These are phyloP conservation scores for Aspergillus pseudoglaucus DNA, from an alignment of 2,329 filamentous ascomycete species.

Conservation along the genomic window DNA sequence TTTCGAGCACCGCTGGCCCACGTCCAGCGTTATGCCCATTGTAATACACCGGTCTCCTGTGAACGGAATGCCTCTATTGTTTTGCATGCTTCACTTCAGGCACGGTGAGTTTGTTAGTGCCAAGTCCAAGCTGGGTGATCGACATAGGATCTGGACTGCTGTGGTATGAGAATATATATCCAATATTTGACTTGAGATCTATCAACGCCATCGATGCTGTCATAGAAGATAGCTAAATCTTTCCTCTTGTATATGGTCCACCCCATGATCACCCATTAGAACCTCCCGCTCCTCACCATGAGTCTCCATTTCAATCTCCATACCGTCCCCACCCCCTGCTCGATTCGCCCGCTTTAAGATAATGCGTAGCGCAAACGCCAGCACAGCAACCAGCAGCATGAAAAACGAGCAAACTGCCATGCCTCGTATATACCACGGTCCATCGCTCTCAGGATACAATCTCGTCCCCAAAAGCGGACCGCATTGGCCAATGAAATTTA, in stretches of 20 bases:
- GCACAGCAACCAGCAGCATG: conserved; percentile 54
- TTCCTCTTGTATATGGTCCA: conserved; percentile 4
- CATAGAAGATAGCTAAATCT: no score
- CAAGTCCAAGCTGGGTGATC: no score
- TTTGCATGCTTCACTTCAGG: no score
- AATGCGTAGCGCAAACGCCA: conserved; percentile 51
- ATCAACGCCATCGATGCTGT: no score
- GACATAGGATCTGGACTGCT: no score
- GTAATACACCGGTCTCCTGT: no score
- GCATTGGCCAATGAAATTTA: conserved; percentile 76
- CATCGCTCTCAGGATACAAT: conserved; percentile 54
- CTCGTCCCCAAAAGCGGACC: conserved; percentile 66
- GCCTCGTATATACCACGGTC: conserved; percentile 56
- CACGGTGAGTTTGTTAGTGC: no score
- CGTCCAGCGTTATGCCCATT: no score
- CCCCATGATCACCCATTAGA: conserved; percentile 22
- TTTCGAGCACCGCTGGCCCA: no score
- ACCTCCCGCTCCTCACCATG: conserved; percentile 22
- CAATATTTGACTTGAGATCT: no score
- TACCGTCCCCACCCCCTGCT: conserved; percentile 5
- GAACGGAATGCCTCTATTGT: no score
- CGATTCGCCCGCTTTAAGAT: conserved; percentile 49
- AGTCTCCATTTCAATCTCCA: conserved; percentile 6
- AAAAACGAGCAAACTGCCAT: conserved; percentile 58
- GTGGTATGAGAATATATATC: no score